A percentile compares a stretch with the other conserved stretches of the same genome.
These are phyloP conservation scores for Kluyveromyces dobzhanskii DNA, from an alignment of 805 yeast genomes.

Conservation along the genomic window DNA sequence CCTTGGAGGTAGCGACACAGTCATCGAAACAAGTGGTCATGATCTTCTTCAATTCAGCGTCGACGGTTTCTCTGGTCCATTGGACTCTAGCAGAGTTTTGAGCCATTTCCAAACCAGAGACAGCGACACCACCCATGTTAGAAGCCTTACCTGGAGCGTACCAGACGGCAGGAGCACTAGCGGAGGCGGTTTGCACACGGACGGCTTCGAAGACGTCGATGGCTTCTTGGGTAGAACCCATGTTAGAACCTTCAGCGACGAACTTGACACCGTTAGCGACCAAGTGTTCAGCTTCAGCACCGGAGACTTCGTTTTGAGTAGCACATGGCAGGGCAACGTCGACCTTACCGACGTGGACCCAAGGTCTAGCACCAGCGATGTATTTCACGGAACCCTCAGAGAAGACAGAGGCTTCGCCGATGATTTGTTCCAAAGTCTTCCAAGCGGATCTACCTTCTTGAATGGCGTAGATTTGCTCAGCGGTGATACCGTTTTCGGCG, in stretches of 20 bases:
- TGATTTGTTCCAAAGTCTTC: conserved; percentile 63
- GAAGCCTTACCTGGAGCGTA: conserved; percentile 99
- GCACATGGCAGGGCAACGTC: conserved; percentile 98
- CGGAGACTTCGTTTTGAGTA: conserved; percentile 96
- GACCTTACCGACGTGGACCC: conserved; percentile 84
- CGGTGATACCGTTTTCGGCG: conserved; percentile 71
- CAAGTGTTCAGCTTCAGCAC: conserved; percentile 92
- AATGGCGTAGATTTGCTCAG: conserved; percentile 69
- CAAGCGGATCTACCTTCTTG: conserved; percentile 73
- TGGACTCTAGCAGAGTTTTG: conserved; percentile 92
- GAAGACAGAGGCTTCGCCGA: conserved; percentile 50
- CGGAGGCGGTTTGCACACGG: conserved; percentile 40
- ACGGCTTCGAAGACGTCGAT: conserved; percentile 86
- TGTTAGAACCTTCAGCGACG: conserved; percentile 98
- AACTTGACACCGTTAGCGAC: conserved; percentile 85
- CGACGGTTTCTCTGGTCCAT: conserved; percentile 93
- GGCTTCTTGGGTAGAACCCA: conserved; percentile 99
- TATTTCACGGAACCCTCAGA: conserved; percentile 57
- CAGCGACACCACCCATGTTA: conserved; percentile 99
- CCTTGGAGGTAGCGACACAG: conserved; percentile 81
- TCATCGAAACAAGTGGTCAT: conserved; percentile 89
- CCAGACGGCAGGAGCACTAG: conserved; percentile 62
- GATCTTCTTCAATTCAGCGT: conserved; percentile 78
- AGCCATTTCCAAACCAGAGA: conserved; percentile 98
- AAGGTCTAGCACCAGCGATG: conserved; percentile 92